Percentiles rank a stretch among this genome's conserved stretches.
Conservation (phyloP, 805 yeast species). For the Wickerhamiella brachini region DNA sequence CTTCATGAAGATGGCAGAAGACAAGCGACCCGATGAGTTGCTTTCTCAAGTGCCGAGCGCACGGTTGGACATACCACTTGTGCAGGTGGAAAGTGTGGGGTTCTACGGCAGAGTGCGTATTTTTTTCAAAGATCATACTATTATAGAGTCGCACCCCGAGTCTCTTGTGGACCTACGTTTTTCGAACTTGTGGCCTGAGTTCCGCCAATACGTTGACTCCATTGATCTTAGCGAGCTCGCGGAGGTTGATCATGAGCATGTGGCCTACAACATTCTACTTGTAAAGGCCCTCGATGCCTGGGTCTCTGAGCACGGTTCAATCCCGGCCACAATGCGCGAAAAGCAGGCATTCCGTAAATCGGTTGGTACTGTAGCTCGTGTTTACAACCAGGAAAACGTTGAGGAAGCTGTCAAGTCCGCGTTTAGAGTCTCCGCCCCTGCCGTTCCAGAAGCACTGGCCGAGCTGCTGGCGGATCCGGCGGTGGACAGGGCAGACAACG, state of each 20-base stretch:
- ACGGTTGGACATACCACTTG: constrained; percentile 31
- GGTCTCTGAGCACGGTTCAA: constrained; percentile 20
- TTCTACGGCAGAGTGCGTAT: constrained; percentile 50
- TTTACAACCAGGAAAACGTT: constrained; percentile 31
- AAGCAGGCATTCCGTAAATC: constrained; percentile 30
- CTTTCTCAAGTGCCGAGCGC: too few species aligned
- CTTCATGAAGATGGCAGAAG: too few species aligned
- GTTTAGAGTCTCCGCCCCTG: constrained; percentile 29
- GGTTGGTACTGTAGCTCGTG: constrained; percentile 28
- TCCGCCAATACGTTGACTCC: constrained; percentile 36
- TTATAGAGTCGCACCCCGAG: constrained; percentile 62
- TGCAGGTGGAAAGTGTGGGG: constrained; percentile 41
- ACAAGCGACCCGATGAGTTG: too few species aligned
- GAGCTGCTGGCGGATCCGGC: neutral
- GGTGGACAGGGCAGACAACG: neutral
- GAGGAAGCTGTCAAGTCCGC: constrained; percentile 38
- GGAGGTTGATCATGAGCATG: constrained; percentile 35
- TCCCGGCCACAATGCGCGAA: constrained; percentile 26
- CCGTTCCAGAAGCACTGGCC: constrained; percentile 12
- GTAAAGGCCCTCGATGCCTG: constrained; percentile 39
- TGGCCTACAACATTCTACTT: constrained; percentile 56
- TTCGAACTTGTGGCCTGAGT: constrained; percentile 58
- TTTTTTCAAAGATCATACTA: constrained; percentile 42
- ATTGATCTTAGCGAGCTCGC: constrained; percentile 36
- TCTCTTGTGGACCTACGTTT: constrained; percentile 52